Evolutionary conservation across 768 basidiomycete genomes (phyloP).

Genomic region (Chalciporus piperatus): DNA sequence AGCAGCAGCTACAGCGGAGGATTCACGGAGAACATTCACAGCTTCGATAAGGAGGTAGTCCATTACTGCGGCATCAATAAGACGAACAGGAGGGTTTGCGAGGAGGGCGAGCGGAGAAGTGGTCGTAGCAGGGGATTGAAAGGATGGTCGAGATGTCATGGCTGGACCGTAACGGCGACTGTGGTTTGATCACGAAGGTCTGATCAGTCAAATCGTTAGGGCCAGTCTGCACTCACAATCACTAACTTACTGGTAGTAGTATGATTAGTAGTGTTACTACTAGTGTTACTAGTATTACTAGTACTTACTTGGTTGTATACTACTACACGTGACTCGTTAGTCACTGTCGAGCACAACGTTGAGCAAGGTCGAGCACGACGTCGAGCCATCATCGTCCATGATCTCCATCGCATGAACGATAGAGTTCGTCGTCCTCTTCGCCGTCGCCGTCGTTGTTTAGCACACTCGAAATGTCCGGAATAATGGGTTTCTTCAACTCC

Average conservation of each 20-base stretch:
- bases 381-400: background rate
- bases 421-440: background rate
- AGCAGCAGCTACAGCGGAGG: conserved; percentile 67
- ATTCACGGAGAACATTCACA: conserved; percentile 69
- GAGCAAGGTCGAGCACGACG: background rate
- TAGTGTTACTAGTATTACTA: no score
- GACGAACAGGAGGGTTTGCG: conserved; percentile 59
- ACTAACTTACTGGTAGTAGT: no score
- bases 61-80: conserved; percentile 68
- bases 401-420: conserved; percentile 3
- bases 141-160: background rate
- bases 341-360: background rate
- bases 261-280: no score
- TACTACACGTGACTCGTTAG: no score
- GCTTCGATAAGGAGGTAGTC: conserved; percentile 87
- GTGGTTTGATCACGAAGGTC: background rate
- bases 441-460: background rate
- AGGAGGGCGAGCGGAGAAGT: conserved; percentile 45
- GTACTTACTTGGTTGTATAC: no score
- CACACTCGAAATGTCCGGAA: conserved; percentile 35
- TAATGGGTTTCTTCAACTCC: conserved; percentile 45
- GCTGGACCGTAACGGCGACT: background rate
- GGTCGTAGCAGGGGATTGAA: background rate
- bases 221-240: no score
- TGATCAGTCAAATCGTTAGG: background rate